Evolutionary conservation across 805 yeast species (phyloP), one percentile per base, ranked within the genome.

Genomic region (Kodamaea neixiangensis): DNA sequence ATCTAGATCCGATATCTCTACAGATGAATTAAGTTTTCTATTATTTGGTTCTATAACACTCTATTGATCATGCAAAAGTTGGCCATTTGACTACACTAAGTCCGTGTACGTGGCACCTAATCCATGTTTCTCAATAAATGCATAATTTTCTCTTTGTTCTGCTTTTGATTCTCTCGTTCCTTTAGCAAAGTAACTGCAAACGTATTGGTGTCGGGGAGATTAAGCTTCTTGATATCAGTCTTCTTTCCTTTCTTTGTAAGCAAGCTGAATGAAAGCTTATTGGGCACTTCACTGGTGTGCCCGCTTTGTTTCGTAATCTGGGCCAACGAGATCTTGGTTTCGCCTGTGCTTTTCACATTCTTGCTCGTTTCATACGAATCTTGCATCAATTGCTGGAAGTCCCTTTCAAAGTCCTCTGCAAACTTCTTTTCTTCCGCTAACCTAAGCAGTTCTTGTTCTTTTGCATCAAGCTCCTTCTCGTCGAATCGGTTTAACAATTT

Each of bases 111-210:
- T 15, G 9, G 21, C 17, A 37, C 20, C 31, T 49, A 18, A 9
- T 69, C 72, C 73, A 72, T 71, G 25, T 72, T 69, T 38, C 79
- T 59, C 19, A 85, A 87, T 51, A 82, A 74, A 37, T 75, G 73
- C 64, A 83, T 81, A 50, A 87, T 79, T 58, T 76, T 72, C 54
- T 81, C 81, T 48, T 81, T 77, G 63, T 86, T 86, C 38, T 71
- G 70, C 54, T 72, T 72, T 52, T 78, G 71, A 53, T 75, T 73
- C 48, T 73, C 79, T 47, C 77, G 81, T 51, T 81, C 83, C 54
- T 73, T 74, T 20, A 75, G 58, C 14, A 84, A 76, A 25, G 75
- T 77, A 31, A 77, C 73, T 0, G 82, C 86, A 61, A 87, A 78
- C 49, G 72, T 77, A 20, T 78, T 77, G 52, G 80, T 72, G 1